Conservation (phyloP, 129 eudicot species). For the Artemisia annua region DNA sequence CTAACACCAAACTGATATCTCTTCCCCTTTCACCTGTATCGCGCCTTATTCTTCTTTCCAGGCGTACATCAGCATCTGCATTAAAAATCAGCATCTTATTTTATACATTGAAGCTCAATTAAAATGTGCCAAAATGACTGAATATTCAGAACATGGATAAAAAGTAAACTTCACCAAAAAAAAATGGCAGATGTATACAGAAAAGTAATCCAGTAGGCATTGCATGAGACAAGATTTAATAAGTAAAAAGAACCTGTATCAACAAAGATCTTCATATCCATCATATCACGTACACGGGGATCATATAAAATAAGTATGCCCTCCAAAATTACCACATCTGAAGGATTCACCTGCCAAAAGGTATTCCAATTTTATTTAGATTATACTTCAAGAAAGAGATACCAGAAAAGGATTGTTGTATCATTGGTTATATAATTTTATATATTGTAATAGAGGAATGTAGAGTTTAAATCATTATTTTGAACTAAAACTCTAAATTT, state of each 20-base stretch:
- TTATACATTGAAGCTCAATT: conserved; percentile 41
- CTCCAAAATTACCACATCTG: conserved; percentile 91
- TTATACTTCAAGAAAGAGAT: background rate
- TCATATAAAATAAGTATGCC: conserved; percentile 91
- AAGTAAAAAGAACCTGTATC: conserved; percentile 75
- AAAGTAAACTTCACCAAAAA: background rate
- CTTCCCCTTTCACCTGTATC: conserved; percentile 89
- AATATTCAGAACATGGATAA: too few relatives aligned
- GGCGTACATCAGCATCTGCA: conserved; percentile 99
- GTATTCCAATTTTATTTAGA: conserved; percentile 12
- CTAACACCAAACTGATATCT: conserved; percentile 79
- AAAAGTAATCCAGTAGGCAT: background rate
- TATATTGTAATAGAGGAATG: too few relatives aligned
- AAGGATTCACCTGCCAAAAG: conserved; percentile 78
- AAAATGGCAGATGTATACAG: background rate
- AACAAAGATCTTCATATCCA: conserved; percentile 96
- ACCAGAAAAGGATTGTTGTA: conserved; percentile 2
- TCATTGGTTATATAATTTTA: too few relatives aligned
- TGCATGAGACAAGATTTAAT: conserved; percentile 12
- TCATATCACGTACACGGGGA: conserved; percentile 72
- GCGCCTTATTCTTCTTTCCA: conserved; percentile 97
- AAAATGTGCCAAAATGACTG: background rate
- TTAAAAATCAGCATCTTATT: conserved; percentile 38
- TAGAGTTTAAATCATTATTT: too few relatives aligned
- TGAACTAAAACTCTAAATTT: too few relatives aligned